Evolutionary conservation across 257 asterid genomes (phyloP), one percentile per base, ranked within the genome.

Genomic region (Buddleja alternifolia): DNA sequence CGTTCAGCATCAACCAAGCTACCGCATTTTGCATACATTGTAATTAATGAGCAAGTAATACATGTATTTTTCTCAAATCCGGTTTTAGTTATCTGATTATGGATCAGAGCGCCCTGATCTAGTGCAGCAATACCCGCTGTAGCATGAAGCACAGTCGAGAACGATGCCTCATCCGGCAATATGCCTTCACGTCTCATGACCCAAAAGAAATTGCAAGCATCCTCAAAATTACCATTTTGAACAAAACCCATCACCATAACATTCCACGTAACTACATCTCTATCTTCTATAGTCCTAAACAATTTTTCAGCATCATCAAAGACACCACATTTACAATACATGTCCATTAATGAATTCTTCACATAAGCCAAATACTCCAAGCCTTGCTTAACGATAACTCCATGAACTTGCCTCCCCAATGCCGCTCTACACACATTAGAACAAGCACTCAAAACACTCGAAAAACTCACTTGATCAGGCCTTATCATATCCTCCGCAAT

Each of bases 21-120:
- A 41, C 88, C 91, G 67, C 88, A 83, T 74, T 78, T 83, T 41
- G 85, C 78, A 52, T 83, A 83, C 84, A 81, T 72, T 7, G 86
- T 69, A 25, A 76, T 65, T 68, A 80, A 67, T 40, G 88, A 74
- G 70, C 83, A 82, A 9, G 72, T 21, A n/a, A 80, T 73, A 60
- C 73, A 67, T 29, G 48, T 52, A 54, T 85, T 78, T 20, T 24
- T 46, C 16, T 46, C 72, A 44, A 82, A 73, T 11, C 86, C 86
- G 29, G 66, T 25, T 81, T 80, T 80, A 36, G 75, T 73, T 10
- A 79, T 67, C 57, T 74, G 82, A 50, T 42, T 58, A 63, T 84
- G 88, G 32, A 82, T 66, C 54, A 57, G 48, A 54, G 66, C 21
- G 36, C 86, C 86, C 67, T 73, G 83, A 65, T 60, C 79, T 56